These are phyloP conservation scores for Golubevia pallescens DNA, from an alignment of 1,284 basidiomycete species.

Conservation along the genomic window DNA sequence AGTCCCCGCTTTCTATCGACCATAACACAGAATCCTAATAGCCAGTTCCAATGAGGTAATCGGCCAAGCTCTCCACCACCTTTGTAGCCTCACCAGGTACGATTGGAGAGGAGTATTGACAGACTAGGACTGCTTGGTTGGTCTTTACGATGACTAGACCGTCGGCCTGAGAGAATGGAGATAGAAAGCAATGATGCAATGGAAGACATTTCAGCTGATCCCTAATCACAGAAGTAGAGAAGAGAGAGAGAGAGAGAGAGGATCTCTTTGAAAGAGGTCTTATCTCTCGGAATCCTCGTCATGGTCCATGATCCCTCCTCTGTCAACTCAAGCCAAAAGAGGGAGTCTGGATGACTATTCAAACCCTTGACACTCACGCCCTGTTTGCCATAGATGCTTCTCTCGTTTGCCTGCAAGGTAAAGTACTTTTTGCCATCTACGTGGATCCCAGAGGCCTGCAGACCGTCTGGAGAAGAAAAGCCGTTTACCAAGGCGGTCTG, in stretches of 20 bases:
- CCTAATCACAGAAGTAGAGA: no score
- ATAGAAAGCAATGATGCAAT: not conserved
- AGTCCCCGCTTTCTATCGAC: no score
- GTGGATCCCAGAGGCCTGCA: slow-evolving; percentile 72
- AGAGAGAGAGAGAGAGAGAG: not conserved
- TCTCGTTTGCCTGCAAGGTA: slow-evolving; percentile 70
- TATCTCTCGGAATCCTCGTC: no score
- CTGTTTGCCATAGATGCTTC: slow-evolving; percentile 82
- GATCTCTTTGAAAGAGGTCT: not conserved
- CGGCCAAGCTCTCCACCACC: slow-evolving; percentile 74
- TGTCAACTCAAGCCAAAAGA: no score
- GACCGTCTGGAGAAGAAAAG: slow-evolving; percentile 68
- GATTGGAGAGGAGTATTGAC: slow-evolving; percentile 75
- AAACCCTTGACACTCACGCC: slow-evolving; percentile 68
- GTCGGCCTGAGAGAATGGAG: slow-evolving; percentile 72
- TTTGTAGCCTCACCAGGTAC: slow-evolving; percentile 75
- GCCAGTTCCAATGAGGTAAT: no score
- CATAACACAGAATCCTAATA: no score
- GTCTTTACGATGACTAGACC: slow-evolving; percentile 86
- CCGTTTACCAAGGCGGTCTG: slow-evolving; percentile 73
- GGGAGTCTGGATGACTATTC: no score
- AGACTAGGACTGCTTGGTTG: slow-evolving; percentile 82
- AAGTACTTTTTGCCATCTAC: slow-evolving; percentile 83
- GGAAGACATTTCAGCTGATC: not conserved
- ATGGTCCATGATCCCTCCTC: no score